Evolutionary conservation across 108 stramenopile genomes (phyloP), one percentile per base, ranked within the genome.

Genomic region (Cyclostephanos invisitatus): DNA sequence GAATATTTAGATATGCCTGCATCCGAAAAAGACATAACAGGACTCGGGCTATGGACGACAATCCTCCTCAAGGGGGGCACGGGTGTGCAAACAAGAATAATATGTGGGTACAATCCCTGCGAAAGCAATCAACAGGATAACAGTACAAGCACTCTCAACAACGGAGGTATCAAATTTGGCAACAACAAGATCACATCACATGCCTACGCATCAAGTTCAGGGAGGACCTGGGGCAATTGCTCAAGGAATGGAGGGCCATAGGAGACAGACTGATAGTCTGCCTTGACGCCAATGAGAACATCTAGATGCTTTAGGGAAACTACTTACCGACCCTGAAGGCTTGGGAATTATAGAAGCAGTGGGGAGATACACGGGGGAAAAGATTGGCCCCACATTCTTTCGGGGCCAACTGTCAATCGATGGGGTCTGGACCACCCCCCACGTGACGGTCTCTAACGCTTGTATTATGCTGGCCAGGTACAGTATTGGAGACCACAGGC

Each of bases 401-500:
- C 54, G 54, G 4, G 54, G 54, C 2, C 24, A 20, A 2, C n/a
- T 22, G 1, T 20, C 54, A 5, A 55, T 55, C 22, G 54, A 22
- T 24, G 54, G 32, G 3, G 35, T 68, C 0, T 68, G 53, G 53
- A 20, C 51, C 0, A 36, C 53, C 5, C 37, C 25, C 0, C 32
- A 68, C 15, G 29, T 68, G 6, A 21, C 3, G 15, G 29, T 68
- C 25, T 51, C 55, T 7, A 38, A 38, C 32, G 67, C 54, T 5
- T 68, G 67, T 38, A 35, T 55, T 3, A 56, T 68, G 32, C 67
- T 53, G 1, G 67, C 36, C 3, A 53, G 67, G 5, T 68, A 20
- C 35, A 36, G 54, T 0, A 48, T 68, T 27, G 67, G 67, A 40
- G 67, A 68, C 21, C 67, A 68, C 36, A 5, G 54, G 0, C 4